Base-by-base conservation (phyloP, 306 rosid genomes). In the Castanopsis chinensis region DNA sequence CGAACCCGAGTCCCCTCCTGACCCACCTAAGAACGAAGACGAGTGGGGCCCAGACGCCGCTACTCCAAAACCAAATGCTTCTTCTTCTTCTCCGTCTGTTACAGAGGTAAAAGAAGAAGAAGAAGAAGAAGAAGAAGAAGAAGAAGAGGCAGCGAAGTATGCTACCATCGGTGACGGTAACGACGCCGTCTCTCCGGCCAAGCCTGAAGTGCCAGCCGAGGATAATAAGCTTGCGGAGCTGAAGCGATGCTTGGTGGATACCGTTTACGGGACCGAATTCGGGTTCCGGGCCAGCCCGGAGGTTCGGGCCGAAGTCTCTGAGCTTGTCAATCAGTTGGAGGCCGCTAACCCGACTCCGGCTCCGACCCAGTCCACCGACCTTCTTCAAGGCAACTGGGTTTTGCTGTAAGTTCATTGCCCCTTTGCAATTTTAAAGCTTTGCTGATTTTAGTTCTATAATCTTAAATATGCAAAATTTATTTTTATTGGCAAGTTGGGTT, bases 311-410 rank as follows among this genome's bases (percentile, higher is more conserved):
- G 99, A 95, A 87, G 90, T 90, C 57, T 61, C 89, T 64, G 99
- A 95, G 92, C 76, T 95, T 69, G 99, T 92, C 78, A 82, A 75
- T 82, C 96, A 91, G 78, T 81, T 95, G 91, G 99, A 95, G 85
- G 96, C 98, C 64, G 82, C 69, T 5, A 95, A 93, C 79, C 99
- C 99, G 1, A 90, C 88, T 1, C 78, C 81, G 1, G 94, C 97
- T 9, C 91, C 99, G 28, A 92, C 85, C 0, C 92, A 90, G 83
- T 83, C 89, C 7, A 84, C 92, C 17, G 89, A 43, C 18, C 88
- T 92, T 80, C 93, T 95, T 11, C 83, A 88, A 80, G 99, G 99
- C 65, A 87, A 85, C 80, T 95, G 99, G 99, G 78, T 95, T 12
- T 88, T 95, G 91, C 84, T 95, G 98, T 95, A 86, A 93, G 97